Conservation (phyloP, 495 filamentous ascomycete species). For the Cercophora scortea region DNA sequence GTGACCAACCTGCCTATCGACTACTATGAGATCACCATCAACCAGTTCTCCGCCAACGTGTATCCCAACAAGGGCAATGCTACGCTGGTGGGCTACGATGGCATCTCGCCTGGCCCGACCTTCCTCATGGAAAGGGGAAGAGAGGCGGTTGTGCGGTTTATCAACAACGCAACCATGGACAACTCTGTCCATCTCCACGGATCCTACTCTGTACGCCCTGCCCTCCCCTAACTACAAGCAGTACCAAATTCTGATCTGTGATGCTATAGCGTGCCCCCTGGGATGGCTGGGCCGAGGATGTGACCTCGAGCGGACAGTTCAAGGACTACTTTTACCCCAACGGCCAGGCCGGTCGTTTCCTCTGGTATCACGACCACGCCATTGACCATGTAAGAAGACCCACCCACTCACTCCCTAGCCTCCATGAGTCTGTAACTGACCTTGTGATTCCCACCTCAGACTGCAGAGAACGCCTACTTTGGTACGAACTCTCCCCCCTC, state of each 20-base stretch:
- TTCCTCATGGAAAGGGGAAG: constrained; percentile 35
- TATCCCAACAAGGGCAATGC: constrained; percentile 40
- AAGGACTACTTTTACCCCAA: constrained; percentile 58
- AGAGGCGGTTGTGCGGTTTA: constrained; percentile 43
- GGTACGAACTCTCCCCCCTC: no score
- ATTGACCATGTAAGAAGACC: constrained; percentile 15
- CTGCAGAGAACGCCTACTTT: constrained; percentile 46
- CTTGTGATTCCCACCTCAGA: constrained; percentile 9
- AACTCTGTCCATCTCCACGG: constrained; percentile 47
- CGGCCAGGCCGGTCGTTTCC: constrained; percentile 35
- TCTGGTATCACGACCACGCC: constrained; percentile 56
- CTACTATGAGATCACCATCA: constrained; percentile 42
- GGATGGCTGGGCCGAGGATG: constrained; percentile 52
- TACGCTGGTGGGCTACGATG: constrained; percentile 44
- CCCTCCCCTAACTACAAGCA: neutral
- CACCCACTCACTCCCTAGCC: no score
- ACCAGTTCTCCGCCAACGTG: constrained; percentile 33
- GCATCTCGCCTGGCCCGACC: constrained; percentile 45
- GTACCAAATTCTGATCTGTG: neutral
- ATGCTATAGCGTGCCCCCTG: constrained; percentile 15
- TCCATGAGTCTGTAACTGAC: neutral
- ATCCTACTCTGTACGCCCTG: constrained; percentile 29
- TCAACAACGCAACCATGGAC: constrained; percentile 36
- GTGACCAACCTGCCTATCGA: constrained; percentile 21
- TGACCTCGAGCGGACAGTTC: constrained; percentile 39